Base-by-base conservation (phyloP, 495 filamentous ascomycete species). In the Collariella sp. region DNA sequence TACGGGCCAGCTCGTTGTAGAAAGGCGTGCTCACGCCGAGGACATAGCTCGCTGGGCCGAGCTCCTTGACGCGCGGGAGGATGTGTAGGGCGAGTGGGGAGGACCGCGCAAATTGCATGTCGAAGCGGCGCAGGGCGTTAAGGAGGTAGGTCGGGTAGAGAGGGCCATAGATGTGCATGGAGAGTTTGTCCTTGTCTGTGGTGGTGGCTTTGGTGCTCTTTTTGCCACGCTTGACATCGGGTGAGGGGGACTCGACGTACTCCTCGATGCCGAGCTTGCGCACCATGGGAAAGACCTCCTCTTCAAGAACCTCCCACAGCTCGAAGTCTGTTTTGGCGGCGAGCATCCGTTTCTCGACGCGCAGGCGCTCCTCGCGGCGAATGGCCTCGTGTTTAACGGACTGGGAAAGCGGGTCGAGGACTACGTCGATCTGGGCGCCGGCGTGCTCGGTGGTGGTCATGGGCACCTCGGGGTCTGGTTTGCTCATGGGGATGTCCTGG, bases 11-110 rank as follows among this genome's bases (percentile, higher is more conserved):
- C 43, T 85, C 80, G 64, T 91, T 88, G 68, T 88, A 94, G 35
- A 95, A 79, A 0, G 73, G 69, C 2, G 85, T 84, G 24, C 81
- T 86, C 19, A 80, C 80, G 22, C 87, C 89, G 0, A 95, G 76
- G 13, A 89, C 77, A 48, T 84, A 83, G 12, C 86, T 87, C 22
- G 79, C 71, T 1, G 80, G 72, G 6, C 88, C 88, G 2, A 89
- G 77, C 16, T 77, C 73, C 62, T 86, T 88, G 67, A 94, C 77
- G 1, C 76, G 78, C 1, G 87, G 80, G 0, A 91, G 75, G 38
- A 95, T 68, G 50, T 76, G 73, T 20, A 83, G 69, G 13, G 78
- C 74, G 15, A 90, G 76, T 0, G 72, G 70, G 2, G 86, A 89
- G 0, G 78, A 67, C 23, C 54, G 62, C 2, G 77, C 73, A 65